Conservation (phyloP, 2,329 filamentous ascomycete genomes). For the Whalleya microplaca region DNA sequence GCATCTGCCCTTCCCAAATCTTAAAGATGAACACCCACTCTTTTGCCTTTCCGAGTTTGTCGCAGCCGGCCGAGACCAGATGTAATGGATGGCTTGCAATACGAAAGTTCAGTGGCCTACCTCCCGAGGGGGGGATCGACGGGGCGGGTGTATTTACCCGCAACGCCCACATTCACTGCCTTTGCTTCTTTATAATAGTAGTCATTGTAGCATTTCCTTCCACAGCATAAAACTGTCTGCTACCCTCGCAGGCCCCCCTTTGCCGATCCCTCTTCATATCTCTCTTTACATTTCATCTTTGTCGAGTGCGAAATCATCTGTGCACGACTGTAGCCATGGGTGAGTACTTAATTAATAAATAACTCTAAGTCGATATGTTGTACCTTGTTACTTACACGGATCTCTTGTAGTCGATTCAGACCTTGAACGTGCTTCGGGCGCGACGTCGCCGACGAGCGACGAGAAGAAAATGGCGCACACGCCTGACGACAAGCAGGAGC, state of each 20-base stretch:
- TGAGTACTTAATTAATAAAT: conserved; percentile 10
- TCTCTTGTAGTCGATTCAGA: conserved; percentile 12
- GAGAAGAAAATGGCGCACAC: conserved; percentile 23
- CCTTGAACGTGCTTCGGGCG: conserved; percentile 16
- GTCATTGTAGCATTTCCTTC: conserved; percentile 5
- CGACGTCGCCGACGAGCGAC: conserved; percentile 9
- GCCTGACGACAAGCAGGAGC: conserved; percentile 25
- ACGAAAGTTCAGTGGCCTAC: conserved; percentile 14
- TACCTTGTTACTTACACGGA: conserved; percentile 1
- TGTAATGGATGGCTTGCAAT: conserved; percentile 11
- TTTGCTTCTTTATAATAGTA: no score
- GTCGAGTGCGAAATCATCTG: conserved; percentile 9
- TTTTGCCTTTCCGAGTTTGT: conserved; percentile 15
- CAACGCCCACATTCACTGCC: conserved; percentile 5
- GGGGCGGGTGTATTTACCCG: conserved; percentile 15
- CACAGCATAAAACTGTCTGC: conserved; percentile 22
- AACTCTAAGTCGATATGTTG: neutral
- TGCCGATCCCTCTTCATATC: conserved; percentile 8
- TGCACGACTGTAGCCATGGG: conserved; percentile 20
- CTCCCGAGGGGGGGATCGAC: conserved; percentile 6
- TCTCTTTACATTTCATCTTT: conserved; percentile 7
- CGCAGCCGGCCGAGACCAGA: conserved; percentile 15
- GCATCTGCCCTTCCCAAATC: conserved; percentile 6
- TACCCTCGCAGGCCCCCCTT: conserved; percentile 10
- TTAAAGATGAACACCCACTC: neutral